Conservation (phyloP, 306 rosid species). For the Begonia masoniana region DNA sequence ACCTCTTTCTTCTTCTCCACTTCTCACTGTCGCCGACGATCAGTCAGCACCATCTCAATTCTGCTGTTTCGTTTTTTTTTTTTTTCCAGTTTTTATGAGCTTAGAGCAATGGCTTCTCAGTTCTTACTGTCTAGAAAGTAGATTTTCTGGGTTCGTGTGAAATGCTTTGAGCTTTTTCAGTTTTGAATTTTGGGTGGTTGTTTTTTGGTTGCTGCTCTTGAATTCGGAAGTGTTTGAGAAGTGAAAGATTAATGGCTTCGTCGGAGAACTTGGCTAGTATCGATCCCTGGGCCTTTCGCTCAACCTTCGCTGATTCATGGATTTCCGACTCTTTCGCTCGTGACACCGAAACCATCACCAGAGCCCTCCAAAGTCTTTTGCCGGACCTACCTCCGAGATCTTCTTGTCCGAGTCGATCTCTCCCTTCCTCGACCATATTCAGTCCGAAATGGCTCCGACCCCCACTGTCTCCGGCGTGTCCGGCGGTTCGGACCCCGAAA, state of each 20-base stretch:
- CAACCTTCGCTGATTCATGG: slow-evolving; percentile 34
- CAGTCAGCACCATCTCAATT: background rate
- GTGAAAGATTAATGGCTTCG: slow-evolving; percentile 34
- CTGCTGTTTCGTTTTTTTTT: background rate
- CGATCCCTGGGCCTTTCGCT: slow-evolving; percentile 37
- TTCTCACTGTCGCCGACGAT: background rate
- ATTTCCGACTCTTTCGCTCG: slow-evolving; percentile 35
- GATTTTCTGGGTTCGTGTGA: background rate
- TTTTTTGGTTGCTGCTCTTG: background rate
- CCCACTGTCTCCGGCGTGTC: slow-evolving; percentile 51
- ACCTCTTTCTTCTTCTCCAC: background rate
- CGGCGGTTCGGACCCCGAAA: slow-evolving; percentile 50
- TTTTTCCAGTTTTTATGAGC: background rate
- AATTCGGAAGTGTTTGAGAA: background rate
- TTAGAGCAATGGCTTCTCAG: background rate
- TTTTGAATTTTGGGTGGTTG: background rate
- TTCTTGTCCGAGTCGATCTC: slow-evolving; percentile 10
- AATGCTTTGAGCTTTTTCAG: background rate
- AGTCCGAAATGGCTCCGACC: slow-evolving; percentile 22
- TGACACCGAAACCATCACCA: slow-evolving; percentile 41
- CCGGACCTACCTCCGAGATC: slow-evolving; percentile 2
- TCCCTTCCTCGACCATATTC: slow-evolving; percentile 7
- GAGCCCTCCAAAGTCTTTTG: slow-evolving; percentile 53
- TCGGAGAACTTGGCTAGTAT: slow-evolving; percentile 34
- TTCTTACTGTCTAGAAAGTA: background rate